phyloP scores from a whole-genome alignment of 805 yeast species.

The Spathaspora sp. region DNA sequence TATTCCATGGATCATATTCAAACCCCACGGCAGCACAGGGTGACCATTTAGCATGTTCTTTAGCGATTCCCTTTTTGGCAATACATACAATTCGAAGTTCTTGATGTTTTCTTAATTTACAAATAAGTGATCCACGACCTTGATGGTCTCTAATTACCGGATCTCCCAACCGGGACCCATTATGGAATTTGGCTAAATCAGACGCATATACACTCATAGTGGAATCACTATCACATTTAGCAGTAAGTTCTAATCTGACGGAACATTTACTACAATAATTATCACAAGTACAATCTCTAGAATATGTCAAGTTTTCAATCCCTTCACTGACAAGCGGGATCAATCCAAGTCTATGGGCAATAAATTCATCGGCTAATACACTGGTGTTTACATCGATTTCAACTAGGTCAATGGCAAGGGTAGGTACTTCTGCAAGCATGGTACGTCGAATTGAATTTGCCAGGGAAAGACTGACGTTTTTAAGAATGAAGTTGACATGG shows the following conservation, averaged over 20 bases:
- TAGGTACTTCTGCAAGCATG: conserved; percentile 95
- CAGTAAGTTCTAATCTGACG: conserved; percentile 80
- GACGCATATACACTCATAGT: conserved; percentile 88
- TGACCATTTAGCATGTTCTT: conserved; percentile 98
- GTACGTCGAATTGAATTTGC: conserved; percentile 91
- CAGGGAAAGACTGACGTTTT: conserved; percentile 82
- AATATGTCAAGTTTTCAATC: conserved; percentile 78
- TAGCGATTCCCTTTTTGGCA: conserved; percentile 95
- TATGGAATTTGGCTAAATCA: conserved; percentile 53
- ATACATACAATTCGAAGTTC: conserved; percentile 85
- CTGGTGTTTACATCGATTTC: conserved; percentile 91
- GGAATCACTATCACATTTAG: conserved; percentile 83
- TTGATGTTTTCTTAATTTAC: conserved; percentile 89
- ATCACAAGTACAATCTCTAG: conserved; percentile 97
- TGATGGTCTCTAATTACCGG: conserved; percentile 82
- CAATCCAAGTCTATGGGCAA: conserved; percentile 90
- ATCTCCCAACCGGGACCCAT: conserved; percentile 57
- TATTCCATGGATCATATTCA: conserved; percentile 99
- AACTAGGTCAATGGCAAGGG: conserved; percentile 92
- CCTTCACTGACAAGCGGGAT: conserved; percentile 84
- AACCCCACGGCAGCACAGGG: conserved; percentile 95
- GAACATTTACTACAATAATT: conserved; percentile 95
- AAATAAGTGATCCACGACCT: conserved; percentile 81
- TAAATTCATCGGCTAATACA: conserved; percentile 94
- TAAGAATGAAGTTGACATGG: conserved; percentile 83